A percentile compares a stretch with the other conserved stretches of the same genome.
Evolutionary conservation across 2,329 filamentous ascomycete species (phyloP).

Genomic region (Paraphoma chrysanthemicola): DNA sequence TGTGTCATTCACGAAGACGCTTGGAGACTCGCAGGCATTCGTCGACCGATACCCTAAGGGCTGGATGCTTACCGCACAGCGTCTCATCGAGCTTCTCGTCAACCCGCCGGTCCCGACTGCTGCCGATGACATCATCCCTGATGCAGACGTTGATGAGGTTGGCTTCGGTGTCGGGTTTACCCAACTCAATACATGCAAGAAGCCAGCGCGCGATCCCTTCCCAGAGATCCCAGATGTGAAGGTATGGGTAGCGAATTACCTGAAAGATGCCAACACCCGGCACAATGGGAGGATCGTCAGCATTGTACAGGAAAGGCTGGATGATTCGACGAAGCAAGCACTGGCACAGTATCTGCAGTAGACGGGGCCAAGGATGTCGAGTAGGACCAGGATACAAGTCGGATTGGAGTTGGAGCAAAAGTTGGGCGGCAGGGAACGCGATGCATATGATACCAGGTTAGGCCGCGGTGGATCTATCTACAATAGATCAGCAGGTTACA

Average conservation of each 20-base stretch:
- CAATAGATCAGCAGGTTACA: background rate
- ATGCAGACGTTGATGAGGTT: conserved; percentile 93
- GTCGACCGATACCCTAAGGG: conserved; percentile 73
- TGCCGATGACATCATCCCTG: conserved; percentile 76
- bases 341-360: conserved; percentile 42
- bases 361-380: background rate
- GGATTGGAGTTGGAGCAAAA: background rate
- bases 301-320: conserved; percentile 75
- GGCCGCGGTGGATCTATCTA: conserved; percentile 2
- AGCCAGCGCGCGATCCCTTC: conserved; percentile 77
- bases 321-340: conserved; percentile 48
- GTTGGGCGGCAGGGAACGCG: background rate
- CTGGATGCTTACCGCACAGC: conserved; percentile 88
- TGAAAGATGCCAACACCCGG: conserved; percentile 78
- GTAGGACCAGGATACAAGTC: background rate
- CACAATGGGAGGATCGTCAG: conserved; percentile 73
- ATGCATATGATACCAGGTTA: conserved; percentile 28
- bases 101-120: conserved; percentile 79
- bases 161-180: conserved; percentile 96
- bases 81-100: conserved; percentile 86
- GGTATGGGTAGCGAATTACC: conserved; percentile 80
- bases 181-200: conserved; percentile 87
- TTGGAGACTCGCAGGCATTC: conserved; percentile 86
- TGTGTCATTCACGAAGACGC: conserved; percentile 89
- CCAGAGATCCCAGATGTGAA: conserved; percentile 82